Evolutionary conservation across 2,329 filamentous ascomycete species (phyloP).

Genomic region (Hypocrella siamensis): DNA sequence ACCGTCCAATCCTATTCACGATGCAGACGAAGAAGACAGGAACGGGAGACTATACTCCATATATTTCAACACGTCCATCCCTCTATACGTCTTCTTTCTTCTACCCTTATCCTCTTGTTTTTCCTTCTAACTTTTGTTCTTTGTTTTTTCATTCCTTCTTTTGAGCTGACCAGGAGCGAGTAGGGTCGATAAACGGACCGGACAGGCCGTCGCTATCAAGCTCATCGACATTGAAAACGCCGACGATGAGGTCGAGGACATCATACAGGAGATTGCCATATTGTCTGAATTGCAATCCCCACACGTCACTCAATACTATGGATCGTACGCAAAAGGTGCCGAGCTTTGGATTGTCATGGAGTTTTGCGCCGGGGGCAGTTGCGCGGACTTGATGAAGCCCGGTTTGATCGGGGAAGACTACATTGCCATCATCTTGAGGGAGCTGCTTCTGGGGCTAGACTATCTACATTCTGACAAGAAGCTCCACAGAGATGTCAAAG

Average conservation of each 20-base stretch:
- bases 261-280: constrained; percentile 97
- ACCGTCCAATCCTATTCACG: not conserved
- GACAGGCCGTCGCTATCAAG: constrained; percentile 93
- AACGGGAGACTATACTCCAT: no score
- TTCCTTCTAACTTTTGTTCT: no score
- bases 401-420: constrained; percentile 86
- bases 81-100: no score
- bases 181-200: constrained; percentile 83
- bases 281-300: constrained; percentile 90
- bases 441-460: constrained; percentile 77
- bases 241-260: constrained; percentile 98
- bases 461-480: constrained; percentile 95
- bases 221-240: constrained; percentile 98
- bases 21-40: no score
- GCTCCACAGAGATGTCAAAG: constrained; percentile 90
- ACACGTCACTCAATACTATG: constrained; percentile 95
- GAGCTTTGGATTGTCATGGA: constrained; percentile 99
- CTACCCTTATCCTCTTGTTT: no score
- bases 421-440: constrained; percentile 86
- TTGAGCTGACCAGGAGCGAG: not conserved
- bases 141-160: constrained; percentile 2
- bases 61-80: no score
- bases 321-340: constrained; percentile 88
- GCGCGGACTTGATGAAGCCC: constrained; percentile 88
- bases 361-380: constrained; percentile 93